Conservation (phyloP, 495 filamentous ascomycete genomes). For the Umbilicaria muhlenbergii region DNA sequence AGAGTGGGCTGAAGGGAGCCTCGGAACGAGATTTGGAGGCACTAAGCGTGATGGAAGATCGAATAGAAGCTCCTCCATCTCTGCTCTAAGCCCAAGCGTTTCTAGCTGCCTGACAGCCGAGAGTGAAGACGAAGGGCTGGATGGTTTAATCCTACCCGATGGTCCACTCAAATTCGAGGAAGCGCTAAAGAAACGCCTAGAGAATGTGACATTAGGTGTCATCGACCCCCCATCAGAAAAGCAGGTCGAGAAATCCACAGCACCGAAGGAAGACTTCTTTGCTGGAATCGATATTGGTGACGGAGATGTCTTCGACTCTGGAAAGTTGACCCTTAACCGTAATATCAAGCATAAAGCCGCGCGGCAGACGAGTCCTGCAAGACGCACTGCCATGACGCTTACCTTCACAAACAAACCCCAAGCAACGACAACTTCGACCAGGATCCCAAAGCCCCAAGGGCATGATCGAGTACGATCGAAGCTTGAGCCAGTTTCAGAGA, state of each 20-base stretch:
- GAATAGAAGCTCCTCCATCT: conserved; percentile 69
- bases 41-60: conserved; percentile 63
- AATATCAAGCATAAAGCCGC: conserved; percentile 75
- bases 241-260: conserved; percentile 11
- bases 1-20: conserved; percentile 83
- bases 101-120: conserved; percentile 82
- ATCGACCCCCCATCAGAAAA: conserved; percentile 17
- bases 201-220: conserved; percentile 30
- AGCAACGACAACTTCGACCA: conserved; percentile 30
- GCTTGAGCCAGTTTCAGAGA: conserved; percentile 86
- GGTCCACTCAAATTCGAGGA: conserved; percentile 70
- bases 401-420: conserved; percentile 71
- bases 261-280: conserved; percentile 68
- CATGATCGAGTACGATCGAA: conserved; percentile 55
- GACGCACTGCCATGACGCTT: conserved; percentile 62
- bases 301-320: conserved; percentile 62
- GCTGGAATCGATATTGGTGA: conserved; percentile 76
- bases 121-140: conserved; percentile 83
- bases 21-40: conserved; percentile 76
- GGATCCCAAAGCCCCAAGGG: conserved; percentile 47
- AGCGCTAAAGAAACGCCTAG: conserved; percentile 53
- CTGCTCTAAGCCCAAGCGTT: conserved; percentile 77
- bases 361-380: conserved; percentile 50
- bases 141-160: conserved; percentile 68
- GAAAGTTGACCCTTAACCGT: conserved; percentile 74